Evolutionary conservation across 495 filamentous ascomycete species (phyloP).

Genomic region (Ramalina peruviana): DNA sequence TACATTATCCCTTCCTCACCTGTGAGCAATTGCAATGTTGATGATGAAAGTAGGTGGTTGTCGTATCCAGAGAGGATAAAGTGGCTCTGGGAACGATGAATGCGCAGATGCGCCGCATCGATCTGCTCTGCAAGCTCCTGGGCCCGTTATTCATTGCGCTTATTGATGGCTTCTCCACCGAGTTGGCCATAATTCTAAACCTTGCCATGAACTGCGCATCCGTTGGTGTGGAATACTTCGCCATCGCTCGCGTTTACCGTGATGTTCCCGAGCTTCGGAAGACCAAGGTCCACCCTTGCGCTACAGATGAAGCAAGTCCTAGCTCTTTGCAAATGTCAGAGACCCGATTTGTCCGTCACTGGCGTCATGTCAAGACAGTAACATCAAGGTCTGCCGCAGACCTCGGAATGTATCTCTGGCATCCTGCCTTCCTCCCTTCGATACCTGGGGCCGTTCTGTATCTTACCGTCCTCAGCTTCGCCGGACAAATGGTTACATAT

Average conservation of each 20-base stretch:
- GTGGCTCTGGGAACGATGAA: slow-evolving; percentile 27
- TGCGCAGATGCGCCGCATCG: slow-evolving; percentile 55
- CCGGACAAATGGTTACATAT: slow-evolving; percentile 14
- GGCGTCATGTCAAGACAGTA: slow-evolving; percentile 5
- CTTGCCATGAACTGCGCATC: slow-evolving; percentile 26
- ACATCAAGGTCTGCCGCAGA: not conserved
- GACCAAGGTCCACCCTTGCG: not conserved
- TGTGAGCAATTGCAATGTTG: not conserved
- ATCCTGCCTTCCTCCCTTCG: slow-evolving; percentile 10
- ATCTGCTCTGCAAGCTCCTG: slow-evolving; percentile 56
- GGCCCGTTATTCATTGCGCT: slow-evolving; percentile 45
- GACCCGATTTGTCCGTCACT: not conserved
- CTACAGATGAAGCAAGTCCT: not conserved
- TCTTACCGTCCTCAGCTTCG: slow-evolving; percentile 13
- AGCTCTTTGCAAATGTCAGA: not conserved
- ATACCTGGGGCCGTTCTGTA: slow-evolving; percentile 13
- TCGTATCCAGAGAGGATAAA: not conserved
- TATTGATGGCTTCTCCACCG: slow-evolving; percentile 31
- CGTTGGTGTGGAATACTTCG: slow-evolving; percentile 40
- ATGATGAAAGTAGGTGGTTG: not conserved
- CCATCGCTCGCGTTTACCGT: slow-evolving; percentile 37
- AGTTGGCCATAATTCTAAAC: slow-evolving; percentile 35
- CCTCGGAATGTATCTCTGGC: slow-evolving; percentile 3
- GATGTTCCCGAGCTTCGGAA: slow-evolving; percentile 24
- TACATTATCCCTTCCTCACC: too few species aligned